Evolutionary conservation across 148 eudicot genomes (phyloP), one percentile per base, ranked within the genome.

Genomic region (Silene uniflora): DNA sequence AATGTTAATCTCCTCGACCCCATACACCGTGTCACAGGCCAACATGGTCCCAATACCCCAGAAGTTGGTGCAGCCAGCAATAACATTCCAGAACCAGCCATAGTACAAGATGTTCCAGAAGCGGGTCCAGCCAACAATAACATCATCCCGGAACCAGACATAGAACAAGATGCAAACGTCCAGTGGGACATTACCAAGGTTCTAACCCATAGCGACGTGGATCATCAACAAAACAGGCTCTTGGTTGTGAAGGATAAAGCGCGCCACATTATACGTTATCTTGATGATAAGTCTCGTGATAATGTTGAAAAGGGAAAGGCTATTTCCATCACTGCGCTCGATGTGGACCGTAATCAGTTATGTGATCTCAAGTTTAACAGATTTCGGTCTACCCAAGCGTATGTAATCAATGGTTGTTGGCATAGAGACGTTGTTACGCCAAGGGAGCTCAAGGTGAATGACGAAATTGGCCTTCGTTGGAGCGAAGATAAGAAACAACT

Each of bases 391-490:
- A 44, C 27, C 27, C 19, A 25, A 14, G 35, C 10, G 6, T 14
- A 25, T 5, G 62, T 71, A 54, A 39, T 71, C 6, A 54, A 71
- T 39, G 73, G 62, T 6, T 4, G 8, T 6, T 71, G 62, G 73
- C 2, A 8, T 1, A 1, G 6, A 5, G 6, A 14, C 10, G 17
- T 54, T 71, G 22, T 71, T 21, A 19, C 0, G 3, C 61, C 22
- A 27, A 54, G 62, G 21, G 22, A 0, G 19, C 73, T 71, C 56
- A 24, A 54, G 73, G 0, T 2, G 6, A 9, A 54, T 25, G 73
- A 71, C 39, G 6, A 14, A 25, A 4, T 71, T 24, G 62, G 73
- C 19, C 73, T 71, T 54, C 42, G 62, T 24, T 71, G 73, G 73
- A 44, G 16, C 8, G 0, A 2, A 17, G 8, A 13, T 0, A 0